Evolutionary conservation across 192 early-diverging fungal species (phyloP).

Genomic region (Rhizophagus clarus): DNA sequence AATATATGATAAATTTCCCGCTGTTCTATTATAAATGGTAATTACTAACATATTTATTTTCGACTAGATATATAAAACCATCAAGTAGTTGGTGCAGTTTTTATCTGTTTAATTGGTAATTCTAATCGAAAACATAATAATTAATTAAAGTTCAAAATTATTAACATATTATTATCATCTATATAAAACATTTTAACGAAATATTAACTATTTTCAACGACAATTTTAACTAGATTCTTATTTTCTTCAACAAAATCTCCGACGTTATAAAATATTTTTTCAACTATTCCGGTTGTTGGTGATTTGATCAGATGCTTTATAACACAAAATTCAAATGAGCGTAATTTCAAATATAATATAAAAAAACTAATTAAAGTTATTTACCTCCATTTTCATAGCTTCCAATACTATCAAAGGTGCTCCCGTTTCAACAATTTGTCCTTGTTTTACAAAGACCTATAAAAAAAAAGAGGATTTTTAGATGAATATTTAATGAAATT

Average conservation of each 20-base stretch:
- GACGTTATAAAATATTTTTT: constrained; percentile 75
- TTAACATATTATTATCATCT: too few relatives aligned
- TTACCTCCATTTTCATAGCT: constrained; percentile 99
- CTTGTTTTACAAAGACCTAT: constrained; percentile 58
- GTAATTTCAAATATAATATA: not conserved
- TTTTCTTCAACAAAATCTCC: constrained; percentile 90
- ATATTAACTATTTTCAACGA: constrained; percentile 40
- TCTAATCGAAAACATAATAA: too few relatives aligned
- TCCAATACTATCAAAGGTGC: constrained; percentile 84
- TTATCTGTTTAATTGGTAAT: too few relatives aligned
- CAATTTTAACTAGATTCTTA: constrained; percentile 78
- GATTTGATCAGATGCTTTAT: constrained; percentile 81
- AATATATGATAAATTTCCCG: too few relatives aligned
- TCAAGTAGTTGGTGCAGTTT: too few relatives aligned
- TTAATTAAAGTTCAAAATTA: too few relatives aligned
- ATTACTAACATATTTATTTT: too few relatives aligned
- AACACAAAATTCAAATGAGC: not conserved
- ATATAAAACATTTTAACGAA: too few relatives aligned
- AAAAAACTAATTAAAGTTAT: constrained; percentile 29
- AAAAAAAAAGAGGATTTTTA: not conserved
- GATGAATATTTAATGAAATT: not conserved
- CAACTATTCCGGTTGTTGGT: constrained; percentile 70
- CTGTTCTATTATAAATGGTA: too few relatives aligned
- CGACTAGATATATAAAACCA: too few relatives aligned
- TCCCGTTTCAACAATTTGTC: constrained; percentile 80